Conservation (phyloP, 1,139 yeast genomes). For the Sugiyamaella novakii region DNA sequence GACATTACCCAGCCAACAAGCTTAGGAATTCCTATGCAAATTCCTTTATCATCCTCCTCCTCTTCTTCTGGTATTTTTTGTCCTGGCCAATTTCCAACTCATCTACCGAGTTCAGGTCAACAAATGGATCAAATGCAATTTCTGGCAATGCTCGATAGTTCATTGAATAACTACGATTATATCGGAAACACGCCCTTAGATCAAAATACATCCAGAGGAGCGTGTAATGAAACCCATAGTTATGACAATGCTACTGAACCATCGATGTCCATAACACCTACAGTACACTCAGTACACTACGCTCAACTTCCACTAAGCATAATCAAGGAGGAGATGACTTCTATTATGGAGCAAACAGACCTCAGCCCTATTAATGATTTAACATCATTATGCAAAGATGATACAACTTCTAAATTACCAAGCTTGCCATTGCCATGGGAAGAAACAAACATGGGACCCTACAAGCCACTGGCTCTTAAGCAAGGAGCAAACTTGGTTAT, state of each 20-base stretch:
- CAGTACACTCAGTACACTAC: not conserved
- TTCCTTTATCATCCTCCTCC: slow-evolving; percentile 2
- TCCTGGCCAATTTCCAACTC: not conserved
- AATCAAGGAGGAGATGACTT: slow-evolving; percentile 13
- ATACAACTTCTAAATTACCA: not conserved
- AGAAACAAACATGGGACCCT: slow-evolving; percentile 11
- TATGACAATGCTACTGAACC: not conserved
- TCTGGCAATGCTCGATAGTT: slow-evolving; percentile 5
- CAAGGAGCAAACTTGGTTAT: slow-evolving; percentile 4
- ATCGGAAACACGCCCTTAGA: not conserved
- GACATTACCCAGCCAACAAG: not conserved
- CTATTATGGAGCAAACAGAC: slow-evolving; percentile 9
- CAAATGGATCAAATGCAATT: slow-evolving; percentile 8
- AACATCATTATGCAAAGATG: slow-evolving; percentile 6
- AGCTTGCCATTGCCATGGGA: slow-evolving; percentile 10
- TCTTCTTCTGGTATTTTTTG: not conserved
- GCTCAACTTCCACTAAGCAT: slow-evolving; percentile 5
- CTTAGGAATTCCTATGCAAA: slow-evolving; percentile 2
- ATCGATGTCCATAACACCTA: slow-evolving; percentile 1
- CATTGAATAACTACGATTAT: slow-evolving; percentile 1
- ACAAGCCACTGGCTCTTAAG: slow-evolving; percentile 12
- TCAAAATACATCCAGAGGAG: not conserved
- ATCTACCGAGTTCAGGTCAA: not conserved
- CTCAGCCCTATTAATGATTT: not conserved
- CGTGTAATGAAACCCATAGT: not conserved